A percentile compares a stretch with the other conserved stretches of the same genome.
Conservation (phyloP, 2,329 filamentous ascomycete species). For the Moelleriella libera region DNA sequence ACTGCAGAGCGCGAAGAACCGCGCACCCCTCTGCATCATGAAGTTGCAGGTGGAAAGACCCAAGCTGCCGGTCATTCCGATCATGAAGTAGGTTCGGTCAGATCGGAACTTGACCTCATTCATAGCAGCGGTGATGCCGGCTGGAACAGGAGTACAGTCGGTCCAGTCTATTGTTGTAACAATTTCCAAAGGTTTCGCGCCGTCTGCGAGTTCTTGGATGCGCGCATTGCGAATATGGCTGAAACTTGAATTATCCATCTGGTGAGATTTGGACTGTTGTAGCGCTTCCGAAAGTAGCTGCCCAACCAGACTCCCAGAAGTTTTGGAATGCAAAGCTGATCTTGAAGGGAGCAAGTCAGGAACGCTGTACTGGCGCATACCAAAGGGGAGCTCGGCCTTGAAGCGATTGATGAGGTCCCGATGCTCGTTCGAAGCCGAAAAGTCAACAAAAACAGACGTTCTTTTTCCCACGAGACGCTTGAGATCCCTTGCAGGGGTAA, state of each 20-base stretch:
- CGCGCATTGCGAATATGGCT: not conserved
- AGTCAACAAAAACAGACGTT: not conserved
- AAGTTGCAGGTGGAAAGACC: conserved; percentile 20
- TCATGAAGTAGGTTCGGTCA: conserved; percentile 12
- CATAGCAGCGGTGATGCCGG: not conserved
- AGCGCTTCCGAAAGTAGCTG: not conserved
- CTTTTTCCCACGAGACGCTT: not conserved
- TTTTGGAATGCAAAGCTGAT: not conserved
- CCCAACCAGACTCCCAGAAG: not conserved
- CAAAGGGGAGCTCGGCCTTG: not conserved
- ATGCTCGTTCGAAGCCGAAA: not conserved
- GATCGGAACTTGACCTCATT: not conserved
- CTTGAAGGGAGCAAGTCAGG: not conserved
- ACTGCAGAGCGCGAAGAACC: not conserved
- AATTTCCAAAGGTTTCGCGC: not conserved
- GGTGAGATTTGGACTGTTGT: not conserved
- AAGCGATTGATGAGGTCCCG: not conserved
- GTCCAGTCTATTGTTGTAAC: not conserved
- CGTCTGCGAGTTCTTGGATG: not conserved
- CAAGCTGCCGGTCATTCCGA: conserved; percentile 16
- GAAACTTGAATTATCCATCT: not conserved
- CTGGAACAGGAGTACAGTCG: not conserved
- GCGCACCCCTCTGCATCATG: conserved; percentile 17
- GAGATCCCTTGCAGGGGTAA: not conserved
- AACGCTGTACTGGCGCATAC: not conserved